phyloP scores from a whole-genome alignment of 2,329 filamentous ascomycete species.

The Trichoderma aggressivum region DNA sequence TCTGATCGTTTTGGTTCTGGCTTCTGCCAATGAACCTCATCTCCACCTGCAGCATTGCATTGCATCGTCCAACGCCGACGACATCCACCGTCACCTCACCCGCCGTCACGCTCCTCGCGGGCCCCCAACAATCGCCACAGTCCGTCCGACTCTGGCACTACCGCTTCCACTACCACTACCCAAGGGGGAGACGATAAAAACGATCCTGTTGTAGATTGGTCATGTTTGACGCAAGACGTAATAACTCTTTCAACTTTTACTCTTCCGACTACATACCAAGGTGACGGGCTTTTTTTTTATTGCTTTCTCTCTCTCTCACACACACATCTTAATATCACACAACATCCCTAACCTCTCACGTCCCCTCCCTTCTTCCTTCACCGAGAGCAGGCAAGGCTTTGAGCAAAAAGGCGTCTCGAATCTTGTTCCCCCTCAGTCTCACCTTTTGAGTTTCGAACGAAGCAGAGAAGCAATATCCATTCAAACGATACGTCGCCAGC shows the following conservation, averaged over 20 bases:
- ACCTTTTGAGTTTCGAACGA: background rate
- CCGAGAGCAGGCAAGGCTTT: constrained; percentile 1
- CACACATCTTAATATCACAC: background rate
- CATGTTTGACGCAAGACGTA: constrained; percentile 57
- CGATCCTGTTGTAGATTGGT: constrained; percentile 28
- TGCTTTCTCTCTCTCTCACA: background rate
- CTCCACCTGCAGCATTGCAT: constrained; percentile 12
- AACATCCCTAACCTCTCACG: background rate
- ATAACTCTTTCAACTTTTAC: constrained; percentile 51
- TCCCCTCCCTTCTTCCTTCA: background rate
- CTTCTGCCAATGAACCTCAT: constrained; percentile 36
- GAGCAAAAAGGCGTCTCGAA: background rate
- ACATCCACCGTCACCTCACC: constrained; percentile 19
- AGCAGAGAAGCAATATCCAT: background rate
- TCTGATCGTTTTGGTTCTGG: constrained; percentile 39
- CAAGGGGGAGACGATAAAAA: constrained; percentile 13
- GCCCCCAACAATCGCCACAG: constrained; percentile 27
- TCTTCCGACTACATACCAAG: constrained; percentile 60
- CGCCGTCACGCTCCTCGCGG: constrained; percentile 22
- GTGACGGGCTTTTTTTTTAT: constrained; percentile 46
- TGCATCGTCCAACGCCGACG: constrained; percentile 27
- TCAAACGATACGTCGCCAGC: constrained; percentile 12
- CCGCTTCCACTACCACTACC: constrained; percentile 25
- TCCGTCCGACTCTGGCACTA: constrained; percentile 28
- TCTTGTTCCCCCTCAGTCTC: background rate